phyloP scores from a whole-genome alignment of 169 alveolate species.

The Cryptosporidium felis region DNA sequence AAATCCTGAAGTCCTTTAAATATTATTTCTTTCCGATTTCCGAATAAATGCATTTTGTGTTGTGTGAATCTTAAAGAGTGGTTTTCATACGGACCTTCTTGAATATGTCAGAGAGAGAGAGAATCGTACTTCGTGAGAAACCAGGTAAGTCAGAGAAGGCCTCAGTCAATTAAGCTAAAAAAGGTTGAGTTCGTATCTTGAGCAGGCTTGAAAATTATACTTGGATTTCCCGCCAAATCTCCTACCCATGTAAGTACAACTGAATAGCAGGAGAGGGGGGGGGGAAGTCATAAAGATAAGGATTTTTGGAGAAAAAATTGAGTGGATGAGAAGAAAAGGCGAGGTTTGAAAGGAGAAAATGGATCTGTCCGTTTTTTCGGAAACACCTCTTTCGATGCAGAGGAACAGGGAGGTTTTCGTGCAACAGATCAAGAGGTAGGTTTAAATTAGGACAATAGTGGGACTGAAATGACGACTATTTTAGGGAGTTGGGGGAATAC shows the following conservation, averaged over 20 bases:
- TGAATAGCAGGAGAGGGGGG: background rate
- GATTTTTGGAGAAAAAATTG: background rate
- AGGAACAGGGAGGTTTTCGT: slow-evolving; percentile 45
- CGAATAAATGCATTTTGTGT: too few relatives aligned
- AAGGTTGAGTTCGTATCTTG: too few relatives aligned
- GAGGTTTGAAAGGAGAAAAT: too few relatives aligned
- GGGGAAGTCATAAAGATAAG: too few relatives aligned
- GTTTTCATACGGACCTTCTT: too few relatives aligned
- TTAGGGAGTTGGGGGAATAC: slow-evolving; percentile 56
- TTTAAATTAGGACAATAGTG: background rate
- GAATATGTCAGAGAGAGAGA: too few relatives aligned
- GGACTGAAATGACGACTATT: background rate
- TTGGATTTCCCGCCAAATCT: slow-evolving; percentile 16
- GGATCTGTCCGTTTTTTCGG: slow-evolving; percentile 34
- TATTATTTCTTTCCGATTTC: too few relatives aligned
- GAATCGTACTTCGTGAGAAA: too few relatives aligned
- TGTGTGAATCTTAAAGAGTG: too few relatives aligned
- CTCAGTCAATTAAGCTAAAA: too few relatives aligned
- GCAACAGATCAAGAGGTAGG: slow-evolving; percentile 68
- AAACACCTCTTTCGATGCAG: slow-evolving; percentile 9
- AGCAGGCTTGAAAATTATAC: background rate
- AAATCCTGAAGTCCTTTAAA: too few relatives aligned
- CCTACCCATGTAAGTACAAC: background rate
- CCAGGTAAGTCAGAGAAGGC: too few relatives aligned
- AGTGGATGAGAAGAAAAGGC: background rate